These are phyloP conservation scores for Saccharomyces mikatae DNA, from an alignment of 805 yeast genomes.

Conservation along the genomic window DNA sequence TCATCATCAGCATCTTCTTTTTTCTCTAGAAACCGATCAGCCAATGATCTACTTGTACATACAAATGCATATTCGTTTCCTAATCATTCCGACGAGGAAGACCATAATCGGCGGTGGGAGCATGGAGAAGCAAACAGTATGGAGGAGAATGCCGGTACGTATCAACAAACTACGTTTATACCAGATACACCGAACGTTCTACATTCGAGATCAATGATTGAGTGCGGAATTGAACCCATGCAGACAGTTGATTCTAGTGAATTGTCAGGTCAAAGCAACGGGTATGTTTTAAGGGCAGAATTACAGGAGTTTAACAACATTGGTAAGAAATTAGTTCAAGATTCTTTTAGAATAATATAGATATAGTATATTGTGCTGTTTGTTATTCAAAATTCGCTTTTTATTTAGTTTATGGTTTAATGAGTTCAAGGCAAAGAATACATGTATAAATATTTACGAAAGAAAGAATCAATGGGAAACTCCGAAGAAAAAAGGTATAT, in stretches of 20 bases:
- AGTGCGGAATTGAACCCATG: neutral
- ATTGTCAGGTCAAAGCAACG: constrained; percentile 3
- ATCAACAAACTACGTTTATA: neutral
- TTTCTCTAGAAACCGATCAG: neutral
- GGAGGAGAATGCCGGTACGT: neutral
- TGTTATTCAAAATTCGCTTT: neutral
- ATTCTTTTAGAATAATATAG: constrained; percentile 11
- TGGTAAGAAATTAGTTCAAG: constrained; percentile 13
- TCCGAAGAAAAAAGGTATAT: neutral
- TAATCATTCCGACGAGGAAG: neutral
- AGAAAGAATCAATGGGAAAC: neutral
- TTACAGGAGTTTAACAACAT: constrained; percentile 17
- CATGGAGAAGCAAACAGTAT: neutral
- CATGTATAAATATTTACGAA: neutral
- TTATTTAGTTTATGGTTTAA: neutral
- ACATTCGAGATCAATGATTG: neutral
- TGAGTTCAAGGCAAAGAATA: neutral
- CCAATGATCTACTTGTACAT: neutral
- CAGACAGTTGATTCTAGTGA: neutral
- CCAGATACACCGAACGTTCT: neutral
- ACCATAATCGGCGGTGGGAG: neutral
- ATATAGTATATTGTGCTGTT: neutral
- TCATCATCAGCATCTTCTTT: neutral
- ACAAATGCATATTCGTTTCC: neutral
- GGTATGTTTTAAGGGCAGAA: constrained; percentile 16